Evolutionary conservation across 2,329 filamentous ascomycete genomes (phyloP).

Genomic region (Grosmannia huntii): DNA sequence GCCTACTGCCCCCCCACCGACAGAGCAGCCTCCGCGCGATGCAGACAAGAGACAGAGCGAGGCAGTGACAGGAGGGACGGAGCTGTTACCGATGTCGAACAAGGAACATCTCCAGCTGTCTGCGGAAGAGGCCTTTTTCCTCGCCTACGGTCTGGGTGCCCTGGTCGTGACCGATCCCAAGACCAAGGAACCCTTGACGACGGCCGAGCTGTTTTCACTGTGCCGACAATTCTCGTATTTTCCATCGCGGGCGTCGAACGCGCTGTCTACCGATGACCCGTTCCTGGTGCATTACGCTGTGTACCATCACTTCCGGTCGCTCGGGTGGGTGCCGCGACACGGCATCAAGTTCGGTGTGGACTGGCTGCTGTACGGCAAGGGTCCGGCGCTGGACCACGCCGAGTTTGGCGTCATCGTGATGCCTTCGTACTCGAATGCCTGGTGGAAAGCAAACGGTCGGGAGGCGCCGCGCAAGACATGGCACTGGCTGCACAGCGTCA

Average conservation of each 20-base stretch:
- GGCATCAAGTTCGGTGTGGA: constrained; percentile 94
- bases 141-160: constrained; percentile 67
- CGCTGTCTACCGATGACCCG: constrained; percentile 52
- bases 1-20: too few relatives aligned
- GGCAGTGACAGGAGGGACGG: neutral
- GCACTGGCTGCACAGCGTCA: constrained; percentile 81
- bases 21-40: neutral
- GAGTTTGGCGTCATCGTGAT: constrained; percentile 82
- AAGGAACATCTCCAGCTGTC: constrained; percentile 86
- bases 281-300: constrained; percentile 81
- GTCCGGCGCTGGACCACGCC: constrained; percentile 87
- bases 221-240: constrained; percentile 61
- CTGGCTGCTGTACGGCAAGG: constrained; percentile 85
- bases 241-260: constrained; percentile 35
- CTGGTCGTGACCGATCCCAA: constrained; percentile 47
- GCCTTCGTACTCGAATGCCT: constrained; percentile 63
- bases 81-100: constrained; percentile 23
- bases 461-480: constrained; percentile 37
- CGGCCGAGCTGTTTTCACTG: constrained; percentile 46
- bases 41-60: neutral
- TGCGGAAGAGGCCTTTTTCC: constrained; percentile 83
- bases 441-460: constrained; percentile 45
- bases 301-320: constrained; percentile 90
- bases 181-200: constrained; percentile 32
- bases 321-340: constrained; percentile 87